Evolutionary conservation across 2,329 filamentous ascomycete species (phyloP), one percentile per base, ranked within the genome.

Genomic region (Xylaria multiplex): DNA sequence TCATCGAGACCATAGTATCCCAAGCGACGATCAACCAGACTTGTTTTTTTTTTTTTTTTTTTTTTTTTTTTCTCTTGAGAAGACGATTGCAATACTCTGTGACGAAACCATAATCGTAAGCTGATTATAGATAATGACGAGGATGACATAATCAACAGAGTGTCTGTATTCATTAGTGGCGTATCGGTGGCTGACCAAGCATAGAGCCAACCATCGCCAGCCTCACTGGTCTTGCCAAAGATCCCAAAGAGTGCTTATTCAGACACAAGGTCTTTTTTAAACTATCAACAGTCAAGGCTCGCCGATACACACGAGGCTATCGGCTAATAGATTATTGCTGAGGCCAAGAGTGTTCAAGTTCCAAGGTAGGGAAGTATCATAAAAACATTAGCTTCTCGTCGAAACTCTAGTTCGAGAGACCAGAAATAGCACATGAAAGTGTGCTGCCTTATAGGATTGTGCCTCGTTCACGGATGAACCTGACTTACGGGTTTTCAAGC

Each of bases 111-210:
- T 42, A 7, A 37, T n/a, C 42, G n/a, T 22, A 53, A 45, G 19
- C 9, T 7, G 24, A 16, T 30, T 35, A 9, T 48, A 40, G 32
- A 30, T 32, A 27, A 30, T 37, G 9, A 30, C 19, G 30, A 2
- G 24, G 9, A 16, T 40, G 30, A 22, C 16, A 37, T 53, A 53
- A 11, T 53, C 6, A 22, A 5, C 1, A n/a, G 14, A 5, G 4
- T 43, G 11, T 11, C 35, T 35, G 27, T 45, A 35, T 56, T 24
- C 22, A 57, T 32, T 49, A 43, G 30, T 24, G 42, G 50, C 50
- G 49, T 49, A 45, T 54, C 16, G 3, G 30, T 32, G 46, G 46
- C 46, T 52, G 46, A n/a, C 43, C 19, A 40, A 59, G 30, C 19
- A 11, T 45, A 11, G 30, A 32, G n/a, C n/a, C 9, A n/a, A n/a